A percentile compares a stretch with the other conserved stretches of the same genome.
Conservation (phyloP, 352 stramenopile species). For the Globisporangium abappressorium region DNA sequence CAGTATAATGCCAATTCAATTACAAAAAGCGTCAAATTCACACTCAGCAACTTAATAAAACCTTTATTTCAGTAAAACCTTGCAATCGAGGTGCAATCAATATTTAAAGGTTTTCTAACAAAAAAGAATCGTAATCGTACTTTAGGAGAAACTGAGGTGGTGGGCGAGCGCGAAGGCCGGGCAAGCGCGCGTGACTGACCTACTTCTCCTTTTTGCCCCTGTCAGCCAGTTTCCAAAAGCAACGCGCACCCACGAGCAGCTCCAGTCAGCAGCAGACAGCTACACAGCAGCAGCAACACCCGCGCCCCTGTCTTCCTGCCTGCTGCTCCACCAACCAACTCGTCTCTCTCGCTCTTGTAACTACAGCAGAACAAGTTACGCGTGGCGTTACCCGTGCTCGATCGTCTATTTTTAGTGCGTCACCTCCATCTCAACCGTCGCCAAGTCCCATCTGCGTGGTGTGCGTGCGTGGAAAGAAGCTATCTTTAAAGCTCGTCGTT, state of each 20-base stretch:
- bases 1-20: background rate
- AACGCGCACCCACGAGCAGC: background rate
- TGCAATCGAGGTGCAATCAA: no score
- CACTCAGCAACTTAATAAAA: background rate
- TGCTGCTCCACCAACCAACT: background rate
- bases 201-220: constrained; percentile 2
- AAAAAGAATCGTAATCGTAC: constrained; percentile 4
- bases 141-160: constrained; percentile 4
- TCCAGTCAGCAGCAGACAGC: background rate
- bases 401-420: background rate
- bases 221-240: constrained; percentile 1
- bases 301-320: no score
- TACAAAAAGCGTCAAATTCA: background rate
- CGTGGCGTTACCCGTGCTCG: background rate
- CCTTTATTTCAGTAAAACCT: background rate
- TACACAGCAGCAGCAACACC: background rate
- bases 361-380: background rate
- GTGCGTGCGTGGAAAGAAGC: background rate
- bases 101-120: background rate
- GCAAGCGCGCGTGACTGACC: background rate
- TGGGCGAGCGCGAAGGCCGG: background rate
- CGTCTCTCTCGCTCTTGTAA: background rate
- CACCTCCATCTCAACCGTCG: background rate
- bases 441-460: background rate
- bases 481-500: background rate